A percentile compares a stretch with the other conserved stretches of the same genome.
Evolutionary conservation across 1,139 yeast species (phyloP).

Genomic region (Geotrichum histeridarum): DNA sequence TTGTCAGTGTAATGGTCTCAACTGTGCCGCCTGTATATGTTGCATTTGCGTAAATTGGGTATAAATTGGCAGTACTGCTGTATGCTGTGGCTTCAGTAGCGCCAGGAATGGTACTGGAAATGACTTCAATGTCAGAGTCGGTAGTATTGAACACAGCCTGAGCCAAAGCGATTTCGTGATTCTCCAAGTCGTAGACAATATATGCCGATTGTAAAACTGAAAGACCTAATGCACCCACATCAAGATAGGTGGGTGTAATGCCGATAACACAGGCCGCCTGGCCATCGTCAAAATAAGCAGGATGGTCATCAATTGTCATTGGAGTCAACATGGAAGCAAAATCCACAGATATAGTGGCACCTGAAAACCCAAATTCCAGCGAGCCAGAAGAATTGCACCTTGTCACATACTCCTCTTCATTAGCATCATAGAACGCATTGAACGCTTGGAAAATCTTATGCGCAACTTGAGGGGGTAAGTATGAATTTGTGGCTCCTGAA

Average conservation of each 20-base stretch:
- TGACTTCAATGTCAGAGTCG: slow-evolving; percentile 26
- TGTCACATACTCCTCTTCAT: slow-evolving; percentile 28
- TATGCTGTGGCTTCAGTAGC: slow-evolving; percentile 13
- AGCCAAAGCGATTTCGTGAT: slow-evolving; percentile 60
- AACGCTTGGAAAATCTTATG: slow-evolving; percentile 18
- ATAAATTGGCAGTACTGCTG: slow-evolving; percentile 11
- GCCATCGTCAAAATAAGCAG: slow-evolving; percentile 25
- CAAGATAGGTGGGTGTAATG: slow-evolving; percentile 26
- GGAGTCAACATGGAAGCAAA: slow-evolving; percentile 35
- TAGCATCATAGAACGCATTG: slow-evolving; percentile 18
- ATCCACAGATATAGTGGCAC: slow-evolving; percentile 44
- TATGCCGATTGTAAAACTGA: slow-evolving; percentile 70
- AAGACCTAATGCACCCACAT: slow-evolving; percentile 54
- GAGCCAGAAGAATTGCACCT: slow-evolving; percentile 25
- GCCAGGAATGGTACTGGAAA: slow-evolving; percentile 19
- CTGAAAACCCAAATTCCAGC: slow-evolving; percentile 47
- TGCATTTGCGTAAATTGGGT: too few species aligned
- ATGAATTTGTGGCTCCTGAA: slow-evolving; percentile 34
- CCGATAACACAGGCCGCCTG: slow-evolving; percentile 32
- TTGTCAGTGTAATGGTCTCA: too few species aligned
- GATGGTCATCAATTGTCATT: slow-evolving; percentile 19
- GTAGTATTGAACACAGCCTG: slow-evolving; percentile 45
- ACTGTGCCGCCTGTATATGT: too few species aligned
- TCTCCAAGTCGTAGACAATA: slow-evolving; percentile 71
- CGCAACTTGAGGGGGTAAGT: slow-evolving; percentile 27